Evolutionary conservation across 2,329 filamentous ascomycete species (phyloP).

Genomic region (Sphaerulina vaccinii): DNA sequence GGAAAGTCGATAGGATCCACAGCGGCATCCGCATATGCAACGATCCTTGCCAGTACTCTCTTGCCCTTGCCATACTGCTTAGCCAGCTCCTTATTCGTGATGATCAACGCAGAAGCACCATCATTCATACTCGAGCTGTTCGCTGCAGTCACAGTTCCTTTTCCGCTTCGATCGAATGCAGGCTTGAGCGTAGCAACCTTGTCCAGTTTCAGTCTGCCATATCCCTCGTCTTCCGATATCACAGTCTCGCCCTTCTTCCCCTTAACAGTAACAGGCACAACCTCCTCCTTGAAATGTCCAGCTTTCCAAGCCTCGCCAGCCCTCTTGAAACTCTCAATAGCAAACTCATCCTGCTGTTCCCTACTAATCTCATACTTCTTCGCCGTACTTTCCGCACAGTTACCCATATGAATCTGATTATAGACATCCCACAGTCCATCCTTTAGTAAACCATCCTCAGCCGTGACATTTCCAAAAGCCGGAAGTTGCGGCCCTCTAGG

Average conservation of each 20-base stretch:
- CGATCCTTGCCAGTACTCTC: constrained; percentile 81
- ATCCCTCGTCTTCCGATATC: constrained; percentile 83
- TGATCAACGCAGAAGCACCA: constrained; percentile 83
- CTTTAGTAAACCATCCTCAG: constrained; percentile 90
- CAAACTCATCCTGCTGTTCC: constrained; percentile 87
- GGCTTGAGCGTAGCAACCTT: constrained; percentile 86
- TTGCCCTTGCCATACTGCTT: constrained; percentile 74
- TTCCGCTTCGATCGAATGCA: constrained; percentile 82
- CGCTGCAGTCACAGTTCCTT: constrained; percentile 87
- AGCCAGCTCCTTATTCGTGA: constrained; percentile 78
- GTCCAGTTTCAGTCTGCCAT: constrained; percentile 79
- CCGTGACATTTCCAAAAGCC: constrained; percentile 79
- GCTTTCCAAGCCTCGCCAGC: constrained; percentile 86
- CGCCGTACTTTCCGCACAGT: constrained; percentile 90
- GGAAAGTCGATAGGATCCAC: constrained; percentile 93
- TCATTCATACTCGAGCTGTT: constrained; percentile 95
- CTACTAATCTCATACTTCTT: constrained; percentile 80
- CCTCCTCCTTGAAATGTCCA: constrained; percentile 82
- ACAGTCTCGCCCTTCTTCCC: constrained; percentile 78
- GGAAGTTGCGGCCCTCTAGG: constrained; percentile 78
- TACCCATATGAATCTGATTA: constrained; percentile 96
- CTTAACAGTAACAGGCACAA: constrained; percentile 82
- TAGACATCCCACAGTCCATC: constrained; percentile 97
- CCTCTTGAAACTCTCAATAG: constrained; percentile 83
- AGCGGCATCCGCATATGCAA: constrained; percentile 83